phyloP scores from a whole-genome alignment of 2,329 filamentous ascomycete genomes.

The Penicillium occitanis region DNA sequence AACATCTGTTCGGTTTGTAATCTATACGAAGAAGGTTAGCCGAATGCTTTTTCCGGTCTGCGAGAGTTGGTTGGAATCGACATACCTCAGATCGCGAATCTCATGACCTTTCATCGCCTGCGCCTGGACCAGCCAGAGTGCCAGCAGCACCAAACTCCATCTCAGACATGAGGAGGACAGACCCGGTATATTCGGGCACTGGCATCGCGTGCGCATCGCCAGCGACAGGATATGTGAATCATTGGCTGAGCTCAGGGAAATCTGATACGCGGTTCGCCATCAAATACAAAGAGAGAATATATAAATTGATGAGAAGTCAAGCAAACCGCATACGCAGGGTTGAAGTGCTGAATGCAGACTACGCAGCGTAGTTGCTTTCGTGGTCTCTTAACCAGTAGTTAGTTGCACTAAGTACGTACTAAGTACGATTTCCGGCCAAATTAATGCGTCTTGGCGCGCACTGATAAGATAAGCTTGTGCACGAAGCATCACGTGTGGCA shows the following conservation, averaged over 20 bases:
- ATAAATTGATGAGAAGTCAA: background rate
- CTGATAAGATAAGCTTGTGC: constrained; percentile 10
- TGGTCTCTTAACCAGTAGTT: background rate
- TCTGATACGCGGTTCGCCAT: background rate
- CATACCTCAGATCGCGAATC: constrained; percentile 20
- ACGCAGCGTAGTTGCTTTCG: constrained; percentile 2
- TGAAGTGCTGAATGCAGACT: background rate
- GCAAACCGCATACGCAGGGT: background rate
- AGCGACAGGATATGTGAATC: constrained; percentile 24
- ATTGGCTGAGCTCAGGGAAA: constrained; percentile 1
- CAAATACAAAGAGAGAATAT: background rate
- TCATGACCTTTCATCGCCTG: constrained; percentile 19
- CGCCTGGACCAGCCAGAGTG: constrained; percentile 34
- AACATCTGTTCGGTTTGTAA: constrained; percentile 68
- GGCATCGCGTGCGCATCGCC: constrained; percentile 46
- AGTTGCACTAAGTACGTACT: background rate
- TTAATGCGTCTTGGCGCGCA: constrained; percentile 3
- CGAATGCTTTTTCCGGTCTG: no score
- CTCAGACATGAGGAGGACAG: constrained; percentile 35
- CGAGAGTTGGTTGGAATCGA: background rate
- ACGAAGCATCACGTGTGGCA: background rate
- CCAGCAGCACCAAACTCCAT: constrained; percentile 32
- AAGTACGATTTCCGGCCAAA: background rate
- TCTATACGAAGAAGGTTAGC: background rate
- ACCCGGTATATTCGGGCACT: constrained; percentile 37